These are phyloP conservation scores for Combretum micranthum DNA, from an alignment of 345 rosid species.

Conservation along the genomic window DNA sequence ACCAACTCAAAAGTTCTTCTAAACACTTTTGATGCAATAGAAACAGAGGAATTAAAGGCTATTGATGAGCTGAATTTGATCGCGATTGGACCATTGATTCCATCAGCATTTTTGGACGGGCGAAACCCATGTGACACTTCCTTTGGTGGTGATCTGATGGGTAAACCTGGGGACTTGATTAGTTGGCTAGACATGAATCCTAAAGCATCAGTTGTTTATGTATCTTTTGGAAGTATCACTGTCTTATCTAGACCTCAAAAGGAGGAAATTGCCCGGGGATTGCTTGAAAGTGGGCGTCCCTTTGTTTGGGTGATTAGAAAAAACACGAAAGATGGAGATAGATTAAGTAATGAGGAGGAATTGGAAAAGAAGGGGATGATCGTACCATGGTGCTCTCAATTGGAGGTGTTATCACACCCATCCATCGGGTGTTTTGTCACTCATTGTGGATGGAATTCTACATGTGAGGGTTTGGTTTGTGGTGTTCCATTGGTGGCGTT, in stretches of 20 bases:
- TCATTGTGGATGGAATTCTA: constrained; percentile 36
- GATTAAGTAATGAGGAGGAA: constrained; percentile 3
- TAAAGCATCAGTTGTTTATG: too few relatives aligned
- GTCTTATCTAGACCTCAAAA: constrained; percentile 11
- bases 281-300: background rate
- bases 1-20: too few relatives aligned
- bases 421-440: constrained; percentile 25
- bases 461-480: constrained; percentile 18
- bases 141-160: too few relatives aligned
- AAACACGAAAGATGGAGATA: constrained; percentile 1
- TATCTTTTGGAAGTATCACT: too few relatives aligned
- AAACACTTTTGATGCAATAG: too few relatives aligned
- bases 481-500: constrained; percentile 27
- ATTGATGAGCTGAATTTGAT: too few relatives aligned
- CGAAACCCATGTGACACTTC: too few relatives aligned
- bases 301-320: constrained; percentile 29
- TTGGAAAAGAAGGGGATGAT: constrained; percentile 13
- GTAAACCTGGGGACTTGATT: too few relatives aligned
- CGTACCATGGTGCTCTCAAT: constrained; percentile 27
- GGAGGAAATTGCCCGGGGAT: constrained; percentile 19
- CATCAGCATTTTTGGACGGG: too few relatives aligned
- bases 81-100: too few relatives aligned
- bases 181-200: too few relatives aligned
- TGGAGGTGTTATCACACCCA: constrained; percentile 24
- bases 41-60: too few relatives aligned